Evolutionary conservation across 2,329 filamentous ascomycete genomes (phyloP), one percentile per base, ranked within the genome.

Genomic region (Xylaria arbuscula): DNA sequence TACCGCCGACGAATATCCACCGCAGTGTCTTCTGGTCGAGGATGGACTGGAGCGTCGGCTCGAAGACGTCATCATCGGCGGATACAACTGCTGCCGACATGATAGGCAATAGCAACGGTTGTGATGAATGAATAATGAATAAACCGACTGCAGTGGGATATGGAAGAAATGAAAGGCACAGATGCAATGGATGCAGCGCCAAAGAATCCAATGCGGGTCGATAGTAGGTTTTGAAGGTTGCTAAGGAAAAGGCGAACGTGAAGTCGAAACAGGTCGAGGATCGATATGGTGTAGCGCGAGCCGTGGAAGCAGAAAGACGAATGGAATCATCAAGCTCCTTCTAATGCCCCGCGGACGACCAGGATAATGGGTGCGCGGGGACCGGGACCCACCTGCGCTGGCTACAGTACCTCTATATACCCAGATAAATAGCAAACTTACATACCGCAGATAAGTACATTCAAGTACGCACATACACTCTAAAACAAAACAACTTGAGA

Each of bases 1-100:
- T 99, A 74, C 96, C 96, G 77, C 96, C 96, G 69, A 99, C 96
- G 78, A 99, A 99, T 83, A 99, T 97, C 96, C 96, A 99, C 80
- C 96, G 93, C 64, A 99, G 90, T 40, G 93, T 91, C 82, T 94
- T 93, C 82, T 99, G 96, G 85, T 97, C 93, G 77, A 99, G 89
- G 78, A 99, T 94, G 72, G 93, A 92, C 84, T 98, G 93, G 77
- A 99, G 92, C 61, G 93, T 93, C 56, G 96, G 94, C 84, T 97
- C 94, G 84, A 98, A 90, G 76, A 89, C 85, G 79, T 94, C 92
- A 78, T 92, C 91, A 81, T 92, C 91, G 82, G 82, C 80, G 73
- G 83, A 82, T 58, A 87, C 77, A 56, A 86, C 73, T 58, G 85
- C 82, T 62, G 72, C 61, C 38, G 82, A 81, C 80, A 83, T 82